Evolutionary conservation across 352 stramenopile species (phyloP).

Genomic region (Pythium vanterpoolii): DNA sequence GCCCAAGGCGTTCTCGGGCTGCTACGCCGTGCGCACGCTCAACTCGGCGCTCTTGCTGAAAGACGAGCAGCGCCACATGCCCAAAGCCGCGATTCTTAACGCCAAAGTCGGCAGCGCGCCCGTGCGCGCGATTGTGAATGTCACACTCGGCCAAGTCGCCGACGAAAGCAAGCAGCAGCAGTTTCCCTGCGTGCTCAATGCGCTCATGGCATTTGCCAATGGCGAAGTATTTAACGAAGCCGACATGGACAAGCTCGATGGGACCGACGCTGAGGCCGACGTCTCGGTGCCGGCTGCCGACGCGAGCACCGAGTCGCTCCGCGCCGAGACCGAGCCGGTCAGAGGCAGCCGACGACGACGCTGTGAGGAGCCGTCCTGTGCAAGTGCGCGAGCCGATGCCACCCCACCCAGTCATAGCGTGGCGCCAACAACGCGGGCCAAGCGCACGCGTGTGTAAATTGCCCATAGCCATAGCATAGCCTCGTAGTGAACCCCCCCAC

Average conservation of each 20-base stretch:
- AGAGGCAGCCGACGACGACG: conserved; percentile 15
- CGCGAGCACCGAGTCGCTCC: no score
- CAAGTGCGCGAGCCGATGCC: neutral
- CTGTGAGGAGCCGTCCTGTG: conserved; percentile 9
- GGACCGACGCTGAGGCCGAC: conserved; percentile 8
- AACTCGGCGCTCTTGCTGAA: conserved; percentile 76
- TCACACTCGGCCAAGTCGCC: conserved; percentile 70
- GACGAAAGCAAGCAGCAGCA: conserved; percentile 53
- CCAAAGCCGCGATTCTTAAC: conserved; percentile 60
- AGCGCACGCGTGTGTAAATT: conserved; percentile 17
- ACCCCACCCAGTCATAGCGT: neutral
- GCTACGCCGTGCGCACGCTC: conserved; percentile 75
- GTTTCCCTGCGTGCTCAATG: conserved; percentile 79
- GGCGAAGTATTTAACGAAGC: conserved; percentile 57
- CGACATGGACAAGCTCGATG: conserved; percentile 38
- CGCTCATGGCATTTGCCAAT: conserved; percentile 77
- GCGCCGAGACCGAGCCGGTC: neutral
- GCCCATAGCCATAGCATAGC: neutral
- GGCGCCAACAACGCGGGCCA: neutral
- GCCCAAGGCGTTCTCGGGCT: conserved; percentile 72
- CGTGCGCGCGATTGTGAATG: conserved; percentile 70
- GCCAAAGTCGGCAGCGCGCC: conserved; percentile 51
- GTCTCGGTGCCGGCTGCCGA: no score
- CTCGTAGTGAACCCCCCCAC: no score
- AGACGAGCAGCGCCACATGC: conserved; percentile 49